phyloP scores from a whole-genome alignment of 148 eudicot genomes.

The Fagopyrum tataricum region DNA sequence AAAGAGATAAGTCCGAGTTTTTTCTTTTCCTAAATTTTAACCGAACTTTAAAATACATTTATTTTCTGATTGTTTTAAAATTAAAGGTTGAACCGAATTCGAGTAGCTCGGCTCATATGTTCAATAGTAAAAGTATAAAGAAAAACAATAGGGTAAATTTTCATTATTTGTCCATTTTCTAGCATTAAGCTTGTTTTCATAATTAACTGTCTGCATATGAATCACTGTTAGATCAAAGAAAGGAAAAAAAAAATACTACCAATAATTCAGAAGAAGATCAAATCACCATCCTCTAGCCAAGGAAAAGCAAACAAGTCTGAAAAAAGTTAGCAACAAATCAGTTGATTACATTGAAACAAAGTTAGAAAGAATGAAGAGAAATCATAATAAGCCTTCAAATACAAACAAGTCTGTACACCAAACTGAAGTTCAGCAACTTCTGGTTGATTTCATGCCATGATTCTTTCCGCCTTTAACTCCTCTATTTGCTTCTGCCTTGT shows the following conservation, averaged over 20 bases:
- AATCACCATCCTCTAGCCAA: no score
- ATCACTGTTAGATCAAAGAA: background rate
- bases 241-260: background rate
- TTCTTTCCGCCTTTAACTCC: constrained; percentile 21
- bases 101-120: no score
- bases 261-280: background rate
- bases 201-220: background rate
- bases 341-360: background rate
- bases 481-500: constrained; percentile 28
- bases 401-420: background rate
- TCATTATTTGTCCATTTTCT: background rate
- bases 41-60: no score
- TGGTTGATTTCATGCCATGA: background rate
- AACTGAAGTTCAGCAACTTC: background rate
- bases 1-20: no score
- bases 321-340: background rate
- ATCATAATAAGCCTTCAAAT: background rate
- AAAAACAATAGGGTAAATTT: no score
- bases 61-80: no score
- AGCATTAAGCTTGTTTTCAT: background rate
- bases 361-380: constrained; percentile 2
- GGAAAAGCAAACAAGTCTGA: background rate
- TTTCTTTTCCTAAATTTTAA: no score
- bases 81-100: no score
- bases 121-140: no score